Evolutionary conservation across 176 grass and related monocot species (phyloP).

Genomic region (Musa schizocarpa): DNA sequence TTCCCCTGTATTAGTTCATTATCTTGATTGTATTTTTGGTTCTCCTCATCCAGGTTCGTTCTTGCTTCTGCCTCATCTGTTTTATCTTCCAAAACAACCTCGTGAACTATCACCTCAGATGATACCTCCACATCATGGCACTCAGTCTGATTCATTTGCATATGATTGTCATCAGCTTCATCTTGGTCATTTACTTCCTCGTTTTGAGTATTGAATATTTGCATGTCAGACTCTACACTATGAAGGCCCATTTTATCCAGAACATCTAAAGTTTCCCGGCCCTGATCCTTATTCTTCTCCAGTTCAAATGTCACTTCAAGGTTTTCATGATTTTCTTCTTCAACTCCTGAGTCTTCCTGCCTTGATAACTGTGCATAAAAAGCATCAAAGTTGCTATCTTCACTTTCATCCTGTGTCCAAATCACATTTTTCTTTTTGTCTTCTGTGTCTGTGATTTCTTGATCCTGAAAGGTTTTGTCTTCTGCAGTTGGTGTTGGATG

Average conservation of each 20-base stretch:
- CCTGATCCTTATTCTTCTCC: background rate
- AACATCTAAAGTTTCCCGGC: background rate
- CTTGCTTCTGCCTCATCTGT: background rate
- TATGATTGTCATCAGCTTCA: background rate
- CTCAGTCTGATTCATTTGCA: background rate
- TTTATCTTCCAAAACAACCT: background rate
- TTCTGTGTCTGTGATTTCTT: background rate
- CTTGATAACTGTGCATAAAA: background rate
- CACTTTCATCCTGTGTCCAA: background rate
- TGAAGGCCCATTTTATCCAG: background rate
- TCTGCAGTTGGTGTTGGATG: too few species aligned
- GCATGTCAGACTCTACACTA: background rate
- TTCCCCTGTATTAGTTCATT: background rate
- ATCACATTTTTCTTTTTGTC: background rate
- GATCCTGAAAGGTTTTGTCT: background rate
- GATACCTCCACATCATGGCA: background rate
- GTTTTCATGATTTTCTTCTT: background rate
- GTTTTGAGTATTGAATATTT: background rate
- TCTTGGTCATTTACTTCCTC: background rate
- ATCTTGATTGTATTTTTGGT: background rate
- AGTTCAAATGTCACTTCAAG: background rate
- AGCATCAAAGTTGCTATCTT: background rate
- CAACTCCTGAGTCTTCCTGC: background rate
- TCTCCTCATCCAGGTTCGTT: background rate
- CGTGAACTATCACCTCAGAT: background rate